These are phyloP conservation scores for Populus davidiana DNA, from an alignment of 345 rosid species.

Conservation along the genomic window DNA sequence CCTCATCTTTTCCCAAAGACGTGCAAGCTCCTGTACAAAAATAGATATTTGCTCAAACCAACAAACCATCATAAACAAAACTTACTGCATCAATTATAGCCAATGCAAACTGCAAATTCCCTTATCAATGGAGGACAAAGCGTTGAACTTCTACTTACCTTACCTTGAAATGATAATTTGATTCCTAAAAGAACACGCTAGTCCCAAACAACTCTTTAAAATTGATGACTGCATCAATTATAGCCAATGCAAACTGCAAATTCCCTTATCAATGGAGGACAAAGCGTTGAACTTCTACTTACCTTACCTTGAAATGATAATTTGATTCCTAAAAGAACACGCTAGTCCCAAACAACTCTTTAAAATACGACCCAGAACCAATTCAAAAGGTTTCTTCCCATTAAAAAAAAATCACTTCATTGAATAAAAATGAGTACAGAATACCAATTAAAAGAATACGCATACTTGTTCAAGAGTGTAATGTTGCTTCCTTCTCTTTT, in stretches of 20 bases:
- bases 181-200: not conserved
- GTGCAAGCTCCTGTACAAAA: conserved; percentile 68
- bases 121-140: not conserved
- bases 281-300: not conserved
- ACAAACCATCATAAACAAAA: not conserved
- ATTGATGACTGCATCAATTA: not conserved
- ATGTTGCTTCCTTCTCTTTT: conserved; percentile 80
- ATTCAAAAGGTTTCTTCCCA: not conserved
- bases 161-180: not conserved
- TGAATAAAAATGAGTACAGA: not conserved
- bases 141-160: not conserved
- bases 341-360: not conserved
- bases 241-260: not conserved
- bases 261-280: not conserved
- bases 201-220: not conserved
- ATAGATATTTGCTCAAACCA: not conserved
- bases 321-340: not conserved
- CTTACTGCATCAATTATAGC: not conserved
- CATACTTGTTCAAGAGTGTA: conserved; percentile 78
- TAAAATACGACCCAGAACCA: not conserved
- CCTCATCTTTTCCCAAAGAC: conserved; percentile 94
- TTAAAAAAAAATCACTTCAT: not conserved
- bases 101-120: not conserved
- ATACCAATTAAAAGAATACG: not conserved
- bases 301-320: not conserved